A percentile compares a stretch with the other conserved stretches of the same genome.
These are phyloP conservation scores for Diaporthe humulicola DNA, from an alignment of 2,329 filamentous ascomycete species.

Conservation along the genomic window DNA sequence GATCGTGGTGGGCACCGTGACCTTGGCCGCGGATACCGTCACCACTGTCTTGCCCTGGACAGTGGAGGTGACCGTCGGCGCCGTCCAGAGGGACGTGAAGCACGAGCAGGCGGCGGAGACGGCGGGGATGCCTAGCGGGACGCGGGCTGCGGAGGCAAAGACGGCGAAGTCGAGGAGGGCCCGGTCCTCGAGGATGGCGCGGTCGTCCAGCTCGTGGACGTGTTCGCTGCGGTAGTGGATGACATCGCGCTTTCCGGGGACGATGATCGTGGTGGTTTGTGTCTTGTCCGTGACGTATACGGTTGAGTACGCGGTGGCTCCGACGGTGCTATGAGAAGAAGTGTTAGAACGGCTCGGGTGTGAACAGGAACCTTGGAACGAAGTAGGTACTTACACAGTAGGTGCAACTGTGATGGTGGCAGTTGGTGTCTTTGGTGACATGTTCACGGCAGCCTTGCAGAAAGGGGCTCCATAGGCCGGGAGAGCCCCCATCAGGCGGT, in stretches of 20 bases:
- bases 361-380: too few relatives aligned
- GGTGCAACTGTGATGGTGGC: constrained; percentile 21
- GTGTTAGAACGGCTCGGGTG: not conserved
- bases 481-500: constrained; percentile 18
- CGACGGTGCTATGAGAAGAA: constrained; percentile 2
- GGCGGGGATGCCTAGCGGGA: not conserved
- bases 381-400: not conserved
- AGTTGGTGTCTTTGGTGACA: constrained; percentile 3
- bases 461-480: constrained; percentile 17
- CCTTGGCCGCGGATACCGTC: constrained; percentile 28
- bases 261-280: constrained; percentile 25
- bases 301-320: not conserved
- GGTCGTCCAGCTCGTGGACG: not conserved
- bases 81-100: constrained; percentile 19
- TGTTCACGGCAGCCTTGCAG: constrained; percentile 27
- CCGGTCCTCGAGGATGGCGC: constrained; percentile 20
- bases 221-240: not conserved
- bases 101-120: constrained; percentile 28
- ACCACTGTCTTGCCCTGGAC: not conserved
- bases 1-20: constrained; percentile 5
- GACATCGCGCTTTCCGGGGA: constrained; percentile 24
- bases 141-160: not conserved
- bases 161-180: constrained; percentile 24
- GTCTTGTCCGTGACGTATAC: constrained; percentile 28
- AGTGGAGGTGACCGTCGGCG: constrained; percentile 17